Base-by-base conservation (phyloP, 768 basidiomycete genomes). In the Leccinum subtestaceum region DNA sequence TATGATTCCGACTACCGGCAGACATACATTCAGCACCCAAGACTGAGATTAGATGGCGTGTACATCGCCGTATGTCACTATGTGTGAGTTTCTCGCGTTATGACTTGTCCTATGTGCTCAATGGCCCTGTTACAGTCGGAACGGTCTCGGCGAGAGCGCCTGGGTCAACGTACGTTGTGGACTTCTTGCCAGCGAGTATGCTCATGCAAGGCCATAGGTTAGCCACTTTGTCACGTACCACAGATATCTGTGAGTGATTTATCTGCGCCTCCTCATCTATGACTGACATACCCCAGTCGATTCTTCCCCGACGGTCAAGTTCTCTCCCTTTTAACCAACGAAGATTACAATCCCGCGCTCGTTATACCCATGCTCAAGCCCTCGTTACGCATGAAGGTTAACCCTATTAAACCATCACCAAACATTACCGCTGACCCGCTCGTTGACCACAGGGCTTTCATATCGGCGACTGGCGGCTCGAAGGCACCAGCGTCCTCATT, bases 41-140 rank as follows among this genome's bases (percentile, higher is more conserved):
- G 95, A 50, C 71, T 96, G 51, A 85, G 95, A 40, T 70, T 88
- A 62, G 95, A 96, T 60, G 95, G 95, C 2, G 86, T 93, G 10
- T 96, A 96, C 70, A 95, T 97, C 53, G 87, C 92, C 21, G 89
- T 91, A 19, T 95, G 93, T 67, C 93, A 94, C 71, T 96, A 92
- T 64, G 77, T 88, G 90, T 91, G 71, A 60, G 85, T 57, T 21
- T 72, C 53, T 29, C n/a, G n/a, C 56, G 49, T 40, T 48, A 19
- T 50, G 34, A 9, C 53, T 46, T 52, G 38, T 56, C 45, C 32
- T 48, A 50, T 61, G 55, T 32, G 2, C 43, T 31, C 43, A 46
- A 58, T n/a, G 25, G 45, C 55, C 38, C 52, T 52, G 58, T 32
- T 52, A 43, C 58, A 61, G 62, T 60, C 60, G 53, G 58, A 91